phyloP scores from a whole-genome alignment of 2,329 filamentous ascomycete species.

The Aureobasidium vineae region DNA sequence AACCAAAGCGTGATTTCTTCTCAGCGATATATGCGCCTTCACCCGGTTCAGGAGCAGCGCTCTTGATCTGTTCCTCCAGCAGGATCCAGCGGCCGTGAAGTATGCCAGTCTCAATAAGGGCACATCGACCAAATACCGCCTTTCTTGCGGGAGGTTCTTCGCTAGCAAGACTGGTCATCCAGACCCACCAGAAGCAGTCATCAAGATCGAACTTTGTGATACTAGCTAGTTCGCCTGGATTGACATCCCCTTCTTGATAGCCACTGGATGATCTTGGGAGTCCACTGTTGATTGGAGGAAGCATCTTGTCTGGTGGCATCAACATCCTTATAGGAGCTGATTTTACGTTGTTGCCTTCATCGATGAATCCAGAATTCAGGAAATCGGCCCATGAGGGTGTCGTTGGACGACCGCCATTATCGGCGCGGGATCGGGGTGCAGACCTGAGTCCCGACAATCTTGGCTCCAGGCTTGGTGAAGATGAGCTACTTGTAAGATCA shows the following conservation, averaged over 20 bases:
- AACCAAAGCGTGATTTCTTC: conserved; percentile 93
- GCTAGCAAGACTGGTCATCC: conserved; percentile 92
- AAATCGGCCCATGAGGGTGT: conserved; percentile 99
- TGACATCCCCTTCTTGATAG: conserved; percentile 69
- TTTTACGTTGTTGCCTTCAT: conserved; percentile 59
- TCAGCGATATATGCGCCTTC: conserved; percentile 88
- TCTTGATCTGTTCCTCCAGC: conserved; percentile 94
- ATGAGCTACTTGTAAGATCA: conserved; percentile 25
- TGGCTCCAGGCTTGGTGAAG: conserved; percentile 32
- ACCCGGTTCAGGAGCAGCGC: conserved; percentile 79
- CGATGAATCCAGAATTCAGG: conserved; percentile 85
- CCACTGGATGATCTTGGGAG: conserved; percentile 68
- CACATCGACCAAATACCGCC: conserved; percentile 89
- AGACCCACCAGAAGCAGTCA: conserved; percentile 99
- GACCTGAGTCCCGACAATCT: conserved; percentile 56
- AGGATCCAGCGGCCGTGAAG: conserved; percentile 82
- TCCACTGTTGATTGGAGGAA: conserved; percentile 73
- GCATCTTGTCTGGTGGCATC: conserved; percentile 85
- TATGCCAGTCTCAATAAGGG: conserved; percentile 85
- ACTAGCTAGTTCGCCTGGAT: conserved; percentile 91
- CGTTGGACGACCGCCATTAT: conserved; percentile 73
- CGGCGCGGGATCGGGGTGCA: conserved; percentile 64
- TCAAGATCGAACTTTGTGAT: conserved; percentile 84
- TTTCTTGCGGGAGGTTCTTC: conserved; percentile 86
- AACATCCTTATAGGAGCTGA: conserved; percentile 63